phyloP scores from a whole-genome alignment of 805 yeast species.

The Candida boidinii region DNA sequence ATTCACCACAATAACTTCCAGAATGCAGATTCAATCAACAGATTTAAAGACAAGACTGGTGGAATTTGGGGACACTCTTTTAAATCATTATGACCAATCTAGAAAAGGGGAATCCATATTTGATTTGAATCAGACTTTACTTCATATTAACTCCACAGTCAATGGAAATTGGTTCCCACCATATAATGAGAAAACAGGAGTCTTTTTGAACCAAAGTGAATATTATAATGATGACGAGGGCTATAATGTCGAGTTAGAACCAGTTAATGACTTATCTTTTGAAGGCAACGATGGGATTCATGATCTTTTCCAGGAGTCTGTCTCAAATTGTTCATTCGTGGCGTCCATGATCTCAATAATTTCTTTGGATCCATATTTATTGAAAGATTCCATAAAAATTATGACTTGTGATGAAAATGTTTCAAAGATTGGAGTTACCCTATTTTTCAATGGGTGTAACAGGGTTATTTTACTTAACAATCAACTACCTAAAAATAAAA shows the following conservation, averaged over 20 bases:
- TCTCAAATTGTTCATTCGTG: conserved; percentile 72
- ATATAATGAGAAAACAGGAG: neutral
- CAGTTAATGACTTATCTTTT: conserved; percentile 4
- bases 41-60: conserved; percentile 3
- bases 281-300: conserved; percentile 10
- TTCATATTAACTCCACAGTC: conserved; percentile 15
- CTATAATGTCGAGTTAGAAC: no score
- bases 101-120: neutral
- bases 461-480: conserved; percentile 42
- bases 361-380: conserved; percentile 14
- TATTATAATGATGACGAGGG: neutral
- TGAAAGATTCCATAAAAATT: conserved; percentile 19
- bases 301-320: conserved; percentile 36
- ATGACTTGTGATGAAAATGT: conserved; percentile 15
- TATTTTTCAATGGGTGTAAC: conserved; percentile 44
- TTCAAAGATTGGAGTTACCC: conserved; percentile 23
- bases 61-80: conserved; percentile 4
- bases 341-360: conserved; percentile 52
- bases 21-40: no score
- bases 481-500: conserved; percentile 28
- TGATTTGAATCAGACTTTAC: conserved; percentile 11
- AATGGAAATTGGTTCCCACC: conserved; percentile 1
- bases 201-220: neutral
- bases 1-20: no score
- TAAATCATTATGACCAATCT: conserved; percentile 7